Conservation (phyloP, 1,284 basidiomycete genomes). For the Jaminaea rosea region DNA sequence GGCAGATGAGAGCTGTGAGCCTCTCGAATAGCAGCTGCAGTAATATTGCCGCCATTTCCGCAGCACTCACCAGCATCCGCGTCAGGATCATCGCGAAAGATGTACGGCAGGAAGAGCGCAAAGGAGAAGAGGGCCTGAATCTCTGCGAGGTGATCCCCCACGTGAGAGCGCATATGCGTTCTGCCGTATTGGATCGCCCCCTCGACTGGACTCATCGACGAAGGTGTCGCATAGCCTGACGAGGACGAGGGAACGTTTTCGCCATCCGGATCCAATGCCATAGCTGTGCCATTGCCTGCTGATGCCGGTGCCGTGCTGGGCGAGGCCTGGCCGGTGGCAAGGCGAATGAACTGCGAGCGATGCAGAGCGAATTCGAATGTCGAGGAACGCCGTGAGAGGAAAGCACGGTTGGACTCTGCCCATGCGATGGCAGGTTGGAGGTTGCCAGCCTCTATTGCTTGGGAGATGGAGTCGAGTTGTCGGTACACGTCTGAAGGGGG, state of each 20-base stretch:
- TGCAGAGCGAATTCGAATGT: constrained; percentile 35
- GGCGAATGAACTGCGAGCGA: constrained; percentile 29
- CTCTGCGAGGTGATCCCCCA: constrained; percentile 58
- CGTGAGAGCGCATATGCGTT: constrained; percentile 51
- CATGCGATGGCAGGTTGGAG: constrained; percentile 31
- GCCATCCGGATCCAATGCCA: constrained; percentile 20
- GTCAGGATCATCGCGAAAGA: neutral
- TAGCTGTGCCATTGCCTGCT: constrained; percentile 1
- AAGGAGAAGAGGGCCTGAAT: constrained; percentile 70
- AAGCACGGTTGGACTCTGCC: constrained; percentile 18
- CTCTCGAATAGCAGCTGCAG: too few relatives aligned
- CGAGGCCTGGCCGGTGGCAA: constrained; percentile 18
- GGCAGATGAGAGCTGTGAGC: too few relatives aligned
- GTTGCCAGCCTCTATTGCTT: constrained; percentile 18
- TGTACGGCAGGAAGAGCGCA: constrained; percentile 59
- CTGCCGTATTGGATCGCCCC: constrained; percentile 55
- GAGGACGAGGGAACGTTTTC: constrained; percentile 11
- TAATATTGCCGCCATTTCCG: too few relatives aligned
- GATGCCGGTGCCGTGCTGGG: constrained; percentile 2
- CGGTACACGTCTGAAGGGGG: constrained; percentile 4
- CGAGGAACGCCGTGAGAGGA: constrained; percentile 19
- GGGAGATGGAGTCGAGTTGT: constrained; percentile 13
- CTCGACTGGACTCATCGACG: neutral
- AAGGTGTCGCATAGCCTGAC: neutral
- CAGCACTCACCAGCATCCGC: too few relatives aligned